These are phyloP conservation scores for Poteriospumella lacustris DNA, from an alignment of 108 stramenopile genomes.

Conservation along the genomic window DNA sequence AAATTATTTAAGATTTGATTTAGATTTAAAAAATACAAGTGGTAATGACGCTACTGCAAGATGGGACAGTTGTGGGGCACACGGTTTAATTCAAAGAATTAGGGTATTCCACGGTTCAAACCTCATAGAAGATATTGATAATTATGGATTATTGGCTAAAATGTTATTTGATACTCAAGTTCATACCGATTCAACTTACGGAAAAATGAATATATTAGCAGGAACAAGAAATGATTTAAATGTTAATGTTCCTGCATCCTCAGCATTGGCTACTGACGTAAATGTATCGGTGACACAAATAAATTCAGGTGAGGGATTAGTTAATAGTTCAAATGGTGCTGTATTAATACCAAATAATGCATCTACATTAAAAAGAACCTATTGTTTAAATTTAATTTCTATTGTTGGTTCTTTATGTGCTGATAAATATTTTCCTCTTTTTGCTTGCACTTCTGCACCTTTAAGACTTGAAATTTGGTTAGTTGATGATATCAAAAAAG, in stretches of 20 bases:
- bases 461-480: background rate
- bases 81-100: background rate
- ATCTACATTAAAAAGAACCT: background rate
- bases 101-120: background rate
- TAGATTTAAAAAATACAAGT: no score
- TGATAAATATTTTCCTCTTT: background rate
- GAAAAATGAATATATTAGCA: background rate
- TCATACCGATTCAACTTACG: background rate
- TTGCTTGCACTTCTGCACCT: background rate
- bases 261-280: background rate
- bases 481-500: background rate
- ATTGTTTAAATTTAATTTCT: background rate
- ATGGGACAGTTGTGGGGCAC: background rate
- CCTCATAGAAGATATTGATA: background rate
- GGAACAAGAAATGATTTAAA: conserved; percentile 3
- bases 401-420: background rate
- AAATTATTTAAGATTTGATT: no score
- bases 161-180: background rate
- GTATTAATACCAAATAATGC: background rate
- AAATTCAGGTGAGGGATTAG: no score
- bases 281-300: no score
- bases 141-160: background rate
- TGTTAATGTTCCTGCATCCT: background rate
- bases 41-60: no score
- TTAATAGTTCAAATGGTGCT: no score